Percentiles rank a stretch among this genome's conserved stretches.
phyloP scores from a whole-genome alignment of 169 alveolate genomes.

The Plasmodium vinckei region DNA sequence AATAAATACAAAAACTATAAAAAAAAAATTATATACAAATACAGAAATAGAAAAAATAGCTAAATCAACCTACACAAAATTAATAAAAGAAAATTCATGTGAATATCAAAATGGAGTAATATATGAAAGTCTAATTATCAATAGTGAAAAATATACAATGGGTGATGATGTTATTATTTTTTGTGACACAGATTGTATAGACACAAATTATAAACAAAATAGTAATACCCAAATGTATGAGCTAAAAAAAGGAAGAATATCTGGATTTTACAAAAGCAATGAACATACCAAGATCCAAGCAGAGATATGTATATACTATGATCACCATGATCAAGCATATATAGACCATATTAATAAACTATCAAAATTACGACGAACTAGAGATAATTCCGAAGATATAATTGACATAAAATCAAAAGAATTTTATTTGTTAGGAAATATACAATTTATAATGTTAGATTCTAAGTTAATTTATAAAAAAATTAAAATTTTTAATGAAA shows the following conservation, averaged over 20 bases:
- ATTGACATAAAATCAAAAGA: conserved; percentile 13
- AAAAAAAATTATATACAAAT: conserved; percentile 12
- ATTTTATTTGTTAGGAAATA: conserved; percentile 50
- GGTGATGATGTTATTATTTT: conserved; percentile 36
- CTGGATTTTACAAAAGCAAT: conserved; percentile 29
- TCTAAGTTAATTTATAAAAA: conserved; percentile 57
- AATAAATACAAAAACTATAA: not conserved
- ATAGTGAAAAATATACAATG: conserved; percentile 19
- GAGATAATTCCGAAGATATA: conserved; percentile 15
- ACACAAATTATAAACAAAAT: not conserved
- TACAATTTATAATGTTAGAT: conserved; percentile 29
- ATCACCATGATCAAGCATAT: conserved; percentile 9
- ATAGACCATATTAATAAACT: conserved; percentile 13
- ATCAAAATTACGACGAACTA: conserved; percentile 21
- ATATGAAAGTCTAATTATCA: conserved; percentile 31
- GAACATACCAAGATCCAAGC: conserved; percentile 6
- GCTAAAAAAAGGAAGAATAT: conserved; percentile 51
- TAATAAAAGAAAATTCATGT: conserved; percentile 21
- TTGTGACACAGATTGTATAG: not conserved
- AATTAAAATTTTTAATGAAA: conserved; percentile 36
- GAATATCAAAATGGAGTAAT: conserved; percentile 60
- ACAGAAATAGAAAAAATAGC: conserved; percentile 10
- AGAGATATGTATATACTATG: conserved; percentile 54
- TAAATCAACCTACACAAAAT: not conserved
- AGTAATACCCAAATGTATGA: not conserved